Percentiles rank a stretch among this genome's conserved stretches.
phyloP scores from a whole-genome alignment of 2,329 filamentous ascomycete species.

The Fusarium sp. region DNA sequence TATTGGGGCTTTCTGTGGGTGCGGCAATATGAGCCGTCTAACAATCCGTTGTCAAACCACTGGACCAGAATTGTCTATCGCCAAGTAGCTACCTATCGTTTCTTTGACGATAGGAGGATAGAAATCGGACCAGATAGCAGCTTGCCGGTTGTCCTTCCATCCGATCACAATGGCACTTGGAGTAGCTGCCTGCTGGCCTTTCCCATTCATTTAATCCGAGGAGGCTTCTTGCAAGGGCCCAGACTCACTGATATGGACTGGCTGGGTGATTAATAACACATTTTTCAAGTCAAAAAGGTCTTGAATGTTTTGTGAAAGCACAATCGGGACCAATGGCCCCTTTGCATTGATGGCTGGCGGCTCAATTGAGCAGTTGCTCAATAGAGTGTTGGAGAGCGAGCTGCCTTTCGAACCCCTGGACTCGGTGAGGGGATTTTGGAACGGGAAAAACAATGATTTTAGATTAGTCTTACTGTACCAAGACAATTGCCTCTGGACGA shows the following conservation, averaged over 20 bases:
- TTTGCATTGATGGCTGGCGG: not conserved
- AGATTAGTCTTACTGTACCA: not conserved
- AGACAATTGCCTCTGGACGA: not conserved
- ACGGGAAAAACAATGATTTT: not conserved
- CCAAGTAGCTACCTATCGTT: not conserved
- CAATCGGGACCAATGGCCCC: fast-evolving
- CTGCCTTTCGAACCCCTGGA: not conserved
- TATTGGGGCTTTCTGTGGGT: not conserved
- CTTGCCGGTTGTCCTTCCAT: not conserved
- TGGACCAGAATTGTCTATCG: not conserved
- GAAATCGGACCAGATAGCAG: not conserved
- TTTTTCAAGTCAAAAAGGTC: not conserved
- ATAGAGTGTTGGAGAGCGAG: not conserved
- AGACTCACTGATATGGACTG: not conserved
- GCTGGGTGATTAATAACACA: too few relatives aligned
- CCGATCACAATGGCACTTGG: not conserved
- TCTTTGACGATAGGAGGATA: not conserved
- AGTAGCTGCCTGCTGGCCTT: not conserved
- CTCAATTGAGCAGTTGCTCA: not conserved
- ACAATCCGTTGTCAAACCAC: not conserved
- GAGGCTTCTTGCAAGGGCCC: not conserved
- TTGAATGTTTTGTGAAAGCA: not conserved
- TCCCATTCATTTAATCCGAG: not conserved
- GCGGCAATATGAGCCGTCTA: not conserved
- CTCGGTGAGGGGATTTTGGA: not conserved